Conservation (phyloP, 148 eudicot genomes). For the Diospyros lotus region DNA sequence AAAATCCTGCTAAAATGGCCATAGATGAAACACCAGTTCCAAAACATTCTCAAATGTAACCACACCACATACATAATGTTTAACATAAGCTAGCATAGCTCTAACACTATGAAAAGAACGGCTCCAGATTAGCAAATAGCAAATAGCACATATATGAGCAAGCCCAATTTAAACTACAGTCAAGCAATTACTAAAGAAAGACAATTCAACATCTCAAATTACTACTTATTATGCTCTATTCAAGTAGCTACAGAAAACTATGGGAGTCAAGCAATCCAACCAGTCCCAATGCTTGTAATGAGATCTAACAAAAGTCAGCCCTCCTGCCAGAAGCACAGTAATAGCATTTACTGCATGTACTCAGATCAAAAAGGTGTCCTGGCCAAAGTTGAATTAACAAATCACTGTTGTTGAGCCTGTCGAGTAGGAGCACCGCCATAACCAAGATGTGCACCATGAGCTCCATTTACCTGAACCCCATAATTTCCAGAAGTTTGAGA, state of each 20-base stretch:
- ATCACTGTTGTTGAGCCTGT: slow-evolving; percentile 55
- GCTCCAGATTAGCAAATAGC: slow-evolving; percentile 36
- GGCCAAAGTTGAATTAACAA: background rate
- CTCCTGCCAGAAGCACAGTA: slow-evolving; percentile 16
- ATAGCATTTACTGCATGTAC: slow-evolving; percentile 13
- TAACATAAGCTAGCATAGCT: slow-evolving; percentile 35
- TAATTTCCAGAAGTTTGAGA: slow-evolving; percentile 51
- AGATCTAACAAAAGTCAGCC: slow-evolving; percentile 23
- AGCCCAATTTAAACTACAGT: slow-evolving; percentile 52
- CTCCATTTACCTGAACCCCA: slow-evolving; percentile 32
- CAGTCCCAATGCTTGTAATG: slow-evolving; percentile 42
- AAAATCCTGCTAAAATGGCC: slow-evolving; percentile 3
- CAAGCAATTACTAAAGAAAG: slow-evolving; percentile 19
- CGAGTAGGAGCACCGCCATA: slow-evolving; percentile 61
- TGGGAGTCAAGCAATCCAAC: slow-evolving; percentile 76
- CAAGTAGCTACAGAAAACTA: slow-evolving; percentile 51
- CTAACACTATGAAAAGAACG: slow-evolving; percentile 27
- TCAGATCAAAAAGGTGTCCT: background rate
- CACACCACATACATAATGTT: slow-evolving; percentile 10
- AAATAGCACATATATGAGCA: slow-evolving; percentile 47
- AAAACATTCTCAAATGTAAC: slow-evolving; percentile 12
- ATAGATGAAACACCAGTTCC: slow-evolving; percentile 10
- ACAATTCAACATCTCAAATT: slow-evolving; percentile 41
- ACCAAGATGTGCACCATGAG: slow-evolving; percentile 51
- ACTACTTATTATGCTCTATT: slow-evolving; percentile 34